Evolutionary conservation across 257 asterid species (phyloP), one percentile per base, ranked within the genome.

Genomic region (Eucommia ulmoides): DNA sequence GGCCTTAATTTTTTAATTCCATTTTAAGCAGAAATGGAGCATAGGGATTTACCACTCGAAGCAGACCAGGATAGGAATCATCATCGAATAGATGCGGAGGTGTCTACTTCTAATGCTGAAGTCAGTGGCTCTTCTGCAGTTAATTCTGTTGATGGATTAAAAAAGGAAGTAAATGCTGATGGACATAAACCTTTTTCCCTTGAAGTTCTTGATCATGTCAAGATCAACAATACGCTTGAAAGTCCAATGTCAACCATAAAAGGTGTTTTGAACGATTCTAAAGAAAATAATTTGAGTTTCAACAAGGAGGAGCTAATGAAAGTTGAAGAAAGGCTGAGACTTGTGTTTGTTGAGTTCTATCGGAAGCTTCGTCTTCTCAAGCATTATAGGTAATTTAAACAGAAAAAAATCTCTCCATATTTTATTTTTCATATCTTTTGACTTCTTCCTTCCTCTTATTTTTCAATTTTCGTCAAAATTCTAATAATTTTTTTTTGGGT

Each of bases 51-150:
- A 12, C 74, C 6, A 1, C 58, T 80, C 86, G 80, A 69, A 22
- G 65, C 54, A 25, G 81, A 83, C 51, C 80, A 76, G 41, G 94
- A 87, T 66, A 25, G 96, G 78, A 71, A 63, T 77, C 81, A 70
- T 55, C 58, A 45, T 23, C 1, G 78, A 69, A 54, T 69, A 59
- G n/a, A n/a, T n/a, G n/a, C n/a, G n/a, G n/a, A n/a, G n/a, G n/a
- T n/a, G n/a, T n/a, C n/a, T n/a, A n/a, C n/a, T n/a, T n/a, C n/a
- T n/a, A n/a, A n/a, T n/a, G n/a, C n/a, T n/a, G n/a, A n/a, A n/a
- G n/a, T n/a, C n/a, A n/a, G n/a, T n/a, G n/a, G n/a, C n/a, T n/a
- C n/a, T n/a, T n/a, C n/a, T n/a, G n/a, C n/a, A n/a, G n/a, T n/a
- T 24, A 49, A 20, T 50, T 48, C 19, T 18, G 44, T 26, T 41